Base-by-base conservation (phyloP, 2,329 filamentous ascomycete species). In the Pyrenochaeta sp. region DNA sequence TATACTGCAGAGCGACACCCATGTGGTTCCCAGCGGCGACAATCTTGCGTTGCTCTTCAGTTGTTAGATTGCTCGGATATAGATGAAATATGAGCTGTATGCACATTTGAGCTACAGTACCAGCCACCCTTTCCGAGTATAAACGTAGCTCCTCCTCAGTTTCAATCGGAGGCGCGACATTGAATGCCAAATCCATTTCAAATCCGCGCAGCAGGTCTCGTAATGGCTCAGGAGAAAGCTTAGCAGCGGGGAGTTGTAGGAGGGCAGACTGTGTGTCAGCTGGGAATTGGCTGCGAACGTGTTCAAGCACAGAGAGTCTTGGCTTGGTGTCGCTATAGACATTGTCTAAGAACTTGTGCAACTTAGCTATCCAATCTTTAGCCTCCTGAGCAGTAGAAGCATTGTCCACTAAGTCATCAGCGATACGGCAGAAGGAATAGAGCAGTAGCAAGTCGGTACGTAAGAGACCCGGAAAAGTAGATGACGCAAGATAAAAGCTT, bases 1-100 rank as follows among this genome's bases (percentile, higher is more conserved):
- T 86, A 66, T 90, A 91, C 68, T 93, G 90, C n/a, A 92, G 78
- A 1, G 90, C 90, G 34, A 90, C 83, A 0, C 90, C 90, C 90
- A 92, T 92, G 28, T 82, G 80, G 22, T 82, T 81, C 1, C 88
- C 88, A 0, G 88, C 84, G 15, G 78, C 69, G 13, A 88, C 78
- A 5, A 91, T 80, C 2, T 77, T 69, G 13, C 79, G 71, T 52
- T 71, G 66, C 42, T 80, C 76, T 43, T 73, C 56, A 30, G 54
- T 3, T 5, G 72, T 62, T 28, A 74, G 62, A 28, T 58, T 73
- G 60, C 47, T 79, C 34, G 65, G 77, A 54, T 79, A 82, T 66
- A 91, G 86, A 58, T 85, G 78, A 64, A 90, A 87, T 12, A 90
- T 88, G 2, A 92, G 81, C 68, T 89, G 83, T 7, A 91, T 80